phyloP scores from a whole-genome alignment of 208 protist genomes.

The Strigomonas culicis region DNA sequence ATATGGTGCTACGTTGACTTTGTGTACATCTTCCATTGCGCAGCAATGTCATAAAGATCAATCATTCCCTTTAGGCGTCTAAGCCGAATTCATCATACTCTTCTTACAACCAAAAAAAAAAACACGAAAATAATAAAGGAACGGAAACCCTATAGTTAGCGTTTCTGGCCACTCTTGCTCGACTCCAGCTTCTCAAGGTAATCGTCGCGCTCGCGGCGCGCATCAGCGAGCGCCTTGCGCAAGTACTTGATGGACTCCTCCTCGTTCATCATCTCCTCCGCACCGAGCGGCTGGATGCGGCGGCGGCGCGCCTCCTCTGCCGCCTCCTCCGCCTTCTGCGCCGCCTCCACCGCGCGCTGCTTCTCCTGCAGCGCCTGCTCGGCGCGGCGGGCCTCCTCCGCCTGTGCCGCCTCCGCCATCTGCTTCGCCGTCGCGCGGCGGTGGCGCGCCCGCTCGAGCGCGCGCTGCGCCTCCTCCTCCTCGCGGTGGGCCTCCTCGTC shows the following conservation, averaged over 20 bases:
- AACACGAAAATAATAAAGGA: not conserved
- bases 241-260: constrained; percentile 48
- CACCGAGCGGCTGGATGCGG: constrained; percentile 20
- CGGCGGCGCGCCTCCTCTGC: constrained; percentile 22
- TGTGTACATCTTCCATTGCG: too few relatives aligned
- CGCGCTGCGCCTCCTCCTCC: constrained; percentile 22
- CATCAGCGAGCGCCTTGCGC: constrained; percentile 44
- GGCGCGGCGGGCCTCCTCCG: constrained; percentile 19
- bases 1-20: too few relatives aligned
- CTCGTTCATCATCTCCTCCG: constrained; percentile 33
- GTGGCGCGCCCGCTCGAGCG: constrained; percentile 17
- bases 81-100: too few relatives aligned
- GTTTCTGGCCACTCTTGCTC: constrained; percentile 2
- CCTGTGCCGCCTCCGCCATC: constrained; percentile 14
- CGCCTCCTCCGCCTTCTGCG: constrained; percentile 19
- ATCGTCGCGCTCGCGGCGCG: constrained; percentile 44
- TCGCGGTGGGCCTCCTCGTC: constrained; percentile 18
- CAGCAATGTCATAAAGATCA: too few relatives aligned
- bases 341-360: constrained; percentile 20
- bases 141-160: not conserved
- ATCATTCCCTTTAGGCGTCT: too few relatives aligned
- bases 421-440: constrained; percentile 14
- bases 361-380: constrained; percentile 20
- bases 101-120: too few relatives aligned
- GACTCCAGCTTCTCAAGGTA: constrained; percentile 37